Conservation (phyloP, 2,329 filamentous ascomycete genomes). For the Capronia epimyces region DNA sequence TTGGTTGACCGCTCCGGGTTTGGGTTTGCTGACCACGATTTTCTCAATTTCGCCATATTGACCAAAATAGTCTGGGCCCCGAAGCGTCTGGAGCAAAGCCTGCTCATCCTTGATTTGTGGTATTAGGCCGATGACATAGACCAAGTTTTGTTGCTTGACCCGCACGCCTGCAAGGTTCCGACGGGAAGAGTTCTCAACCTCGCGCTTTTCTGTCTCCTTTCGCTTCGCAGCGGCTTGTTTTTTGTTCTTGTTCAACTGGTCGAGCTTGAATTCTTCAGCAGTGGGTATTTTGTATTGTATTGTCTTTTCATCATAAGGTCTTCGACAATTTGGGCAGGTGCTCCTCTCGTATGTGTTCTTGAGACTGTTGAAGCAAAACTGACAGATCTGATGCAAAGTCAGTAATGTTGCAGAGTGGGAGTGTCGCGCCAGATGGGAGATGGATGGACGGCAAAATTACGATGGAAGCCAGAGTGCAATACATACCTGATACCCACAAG, state of each 20-base stretch:
- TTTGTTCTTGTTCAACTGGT: conserved; percentile 30
- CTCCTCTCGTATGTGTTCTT: conserved; percentile 92
- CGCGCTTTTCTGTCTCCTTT: conserved; percentile 92
- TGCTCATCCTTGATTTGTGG: conserved; percentile 90
- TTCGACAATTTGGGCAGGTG: conserved; percentile 91
- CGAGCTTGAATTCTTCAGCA: conserved; percentile 61
- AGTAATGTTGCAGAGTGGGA: background rate
- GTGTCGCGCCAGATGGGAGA: background rate
- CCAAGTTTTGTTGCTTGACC: conserved; percentile 96
- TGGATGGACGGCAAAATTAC: background rate
- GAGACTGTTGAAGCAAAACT: conserved; percentile 99
- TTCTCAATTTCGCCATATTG: conserved; percentile 98
- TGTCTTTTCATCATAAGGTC: conserved; percentile 92
- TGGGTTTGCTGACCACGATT: conserved; percentile 95
- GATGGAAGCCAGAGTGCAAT: background rate
- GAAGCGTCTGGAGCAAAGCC: conserved; percentile 73
- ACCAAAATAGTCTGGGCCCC: conserved; percentile 89
- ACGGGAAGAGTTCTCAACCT: conserved; percentile 89
- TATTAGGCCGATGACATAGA: conserved; percentile 92
- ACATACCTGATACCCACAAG: conserved; percentile 92
- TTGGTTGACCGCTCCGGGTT: conserved; percentile 67
- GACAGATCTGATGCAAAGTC: conserved; percentile 67
- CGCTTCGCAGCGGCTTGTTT: conserved; percentile 86
- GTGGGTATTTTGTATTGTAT: conserved; percentile 97
- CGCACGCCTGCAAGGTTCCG: conserved; percentile 94